Conservation (phyloP, 306 rosid species). For the Senna tora region DNA sequence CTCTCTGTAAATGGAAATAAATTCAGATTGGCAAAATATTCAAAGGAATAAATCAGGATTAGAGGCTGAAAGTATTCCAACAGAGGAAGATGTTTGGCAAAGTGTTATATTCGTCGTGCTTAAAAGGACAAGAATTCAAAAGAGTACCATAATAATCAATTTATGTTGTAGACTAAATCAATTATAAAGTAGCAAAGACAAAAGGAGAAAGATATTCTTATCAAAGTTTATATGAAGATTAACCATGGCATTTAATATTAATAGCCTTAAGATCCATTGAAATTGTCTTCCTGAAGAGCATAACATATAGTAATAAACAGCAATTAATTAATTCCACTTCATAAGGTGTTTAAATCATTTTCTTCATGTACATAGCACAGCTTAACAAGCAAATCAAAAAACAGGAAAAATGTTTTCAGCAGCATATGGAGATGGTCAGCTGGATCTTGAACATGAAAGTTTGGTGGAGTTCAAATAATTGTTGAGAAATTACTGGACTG, state of each 20-base stretch:
- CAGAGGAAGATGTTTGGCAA: neutral
- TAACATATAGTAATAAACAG: neutral
- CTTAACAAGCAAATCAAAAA: neutral
- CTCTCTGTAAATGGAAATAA: constrained; percentile 54
- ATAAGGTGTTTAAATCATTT: constrained; percentile 4
- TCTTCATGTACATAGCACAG: neutral
- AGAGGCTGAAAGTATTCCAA: neutral
- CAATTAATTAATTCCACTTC: constrained; percentile 9
- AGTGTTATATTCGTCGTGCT: neutral
- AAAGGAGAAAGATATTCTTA: neutral
- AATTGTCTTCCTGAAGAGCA: neutral
- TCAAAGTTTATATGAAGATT: constrained; percentile 3
- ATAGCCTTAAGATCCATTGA: neutral
- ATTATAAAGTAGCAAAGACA: neutral
- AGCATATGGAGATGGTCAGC: neutral
- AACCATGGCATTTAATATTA: constrained; percentile 1
- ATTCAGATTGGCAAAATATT: constrained; percentile 36
- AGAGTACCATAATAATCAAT: neutral
- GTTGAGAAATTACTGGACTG: neutral
- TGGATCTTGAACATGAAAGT: constrained; percentile 18
- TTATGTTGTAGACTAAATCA: neutral
- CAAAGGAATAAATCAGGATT: neutral
- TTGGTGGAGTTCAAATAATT: neutral
- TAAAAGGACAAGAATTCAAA: constrained; percentile 11
- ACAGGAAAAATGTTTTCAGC: neutral